A percentile compares a stretch with the other conserved stretches of the same genome.
These are phyloP conservation scores for Tetradesmus obliquus DNA, from an alignment of 139 green algal genomes.

Conservation along the genomic window DNA sequence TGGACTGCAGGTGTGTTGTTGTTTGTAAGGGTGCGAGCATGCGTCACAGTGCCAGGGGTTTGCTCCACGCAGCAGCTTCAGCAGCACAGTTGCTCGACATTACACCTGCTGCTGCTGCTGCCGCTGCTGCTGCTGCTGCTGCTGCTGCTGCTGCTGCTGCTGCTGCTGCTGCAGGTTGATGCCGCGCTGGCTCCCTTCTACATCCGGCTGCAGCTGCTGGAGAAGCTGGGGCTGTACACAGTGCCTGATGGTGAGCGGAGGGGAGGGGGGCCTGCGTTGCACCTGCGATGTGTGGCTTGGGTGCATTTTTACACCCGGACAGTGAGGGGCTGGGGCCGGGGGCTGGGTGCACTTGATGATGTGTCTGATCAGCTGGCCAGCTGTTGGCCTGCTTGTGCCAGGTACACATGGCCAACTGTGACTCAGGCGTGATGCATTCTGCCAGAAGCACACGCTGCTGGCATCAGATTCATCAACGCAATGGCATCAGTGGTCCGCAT, in stretches of 20 bases:
- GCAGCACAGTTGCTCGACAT: neutral
- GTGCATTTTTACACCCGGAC: too few species aligned
- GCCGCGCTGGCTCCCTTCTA: slow-evolving; percentile 22
- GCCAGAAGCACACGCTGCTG: too few species aligned
- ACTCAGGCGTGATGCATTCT: too few species aligned
- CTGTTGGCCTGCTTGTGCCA: neutral
- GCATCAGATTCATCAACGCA: too few species aligned
- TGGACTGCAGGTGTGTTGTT: too few species aligned
- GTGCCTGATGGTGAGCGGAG: neutral
- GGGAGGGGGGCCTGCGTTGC: too few species aligned
- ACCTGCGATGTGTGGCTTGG: too few species aligned
- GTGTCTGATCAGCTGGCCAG: neutral
- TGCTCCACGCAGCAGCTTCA: neutral
- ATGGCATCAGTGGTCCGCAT: too few species aligned
- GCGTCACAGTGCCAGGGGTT: too few species aligned
- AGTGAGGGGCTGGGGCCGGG: neutral
- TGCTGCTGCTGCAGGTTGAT: slow-evolving; percentile 31
- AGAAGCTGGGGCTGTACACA: neutral
- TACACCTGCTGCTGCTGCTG: neutral
- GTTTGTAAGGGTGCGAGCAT: too few species aligned
- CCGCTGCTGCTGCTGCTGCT: neutral
- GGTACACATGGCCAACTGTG: too few species aligned
- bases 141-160: slow-evolving; percentile 8
- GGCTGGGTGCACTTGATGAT: neutral
- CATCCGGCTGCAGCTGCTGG: slow-evolving; percentile 25